These are phyloP conservation scores for Pythium volutum DNA, from an alignment of 352 stramenopile species.

Conservation along the genomic window DNA sequence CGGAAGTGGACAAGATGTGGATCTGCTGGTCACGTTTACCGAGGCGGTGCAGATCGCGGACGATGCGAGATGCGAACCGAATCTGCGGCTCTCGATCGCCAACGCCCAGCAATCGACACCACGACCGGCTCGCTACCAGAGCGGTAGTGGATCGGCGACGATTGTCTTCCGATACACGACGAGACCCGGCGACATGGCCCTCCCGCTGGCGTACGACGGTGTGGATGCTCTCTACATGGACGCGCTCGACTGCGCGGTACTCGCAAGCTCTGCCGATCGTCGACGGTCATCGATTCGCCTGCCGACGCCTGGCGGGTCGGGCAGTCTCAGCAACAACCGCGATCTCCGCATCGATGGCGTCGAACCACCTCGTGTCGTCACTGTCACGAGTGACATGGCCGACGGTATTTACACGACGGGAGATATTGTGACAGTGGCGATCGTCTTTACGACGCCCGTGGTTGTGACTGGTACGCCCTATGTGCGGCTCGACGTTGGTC, in stretches of 20 bases:
- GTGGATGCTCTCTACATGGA: conserved; percentile 45
- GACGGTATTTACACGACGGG: conserved; percentile 62
- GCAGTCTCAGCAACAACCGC: conserved; percentile 59
- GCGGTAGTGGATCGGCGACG: conserved; percentile 36
- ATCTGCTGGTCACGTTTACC: conserved; percentile 55
- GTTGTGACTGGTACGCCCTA: conserved; percentile 40
- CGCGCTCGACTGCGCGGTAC: conserved; percentile 18
- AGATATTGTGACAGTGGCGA: conserved; percentile 36
- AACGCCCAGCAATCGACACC: conserved; percentile 17
- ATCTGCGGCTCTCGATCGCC: conserved; percentile 42
- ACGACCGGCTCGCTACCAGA: conserved; percentile 32
- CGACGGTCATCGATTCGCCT: conserved; percentile 41
- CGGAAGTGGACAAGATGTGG: conserved; percentile 51
- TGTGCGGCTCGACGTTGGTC: conserved; percentile 30
- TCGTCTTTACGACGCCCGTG: conserved; percentile 56
- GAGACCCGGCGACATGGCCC: conserved; percentile 44
- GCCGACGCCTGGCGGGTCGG: conserved; percentile 34
- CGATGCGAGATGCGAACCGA: conserved; percentile 16
- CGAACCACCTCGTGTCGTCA: conserved; percentile 49
- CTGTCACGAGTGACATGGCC: conserved; percentile 40
- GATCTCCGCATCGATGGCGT: conserved; percentile 64
- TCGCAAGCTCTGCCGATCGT: conserved; percentile 24
- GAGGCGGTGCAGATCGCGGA: conserved; percentile 34
- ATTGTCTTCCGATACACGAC: conserved; percentile 41
- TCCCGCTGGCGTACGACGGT: conserved; percentile 55